Evolutionary conservation across 2,329 filamentous ascomycete species (phyloP).

Genomic region (Colletotrichum australisinense): DNA sequence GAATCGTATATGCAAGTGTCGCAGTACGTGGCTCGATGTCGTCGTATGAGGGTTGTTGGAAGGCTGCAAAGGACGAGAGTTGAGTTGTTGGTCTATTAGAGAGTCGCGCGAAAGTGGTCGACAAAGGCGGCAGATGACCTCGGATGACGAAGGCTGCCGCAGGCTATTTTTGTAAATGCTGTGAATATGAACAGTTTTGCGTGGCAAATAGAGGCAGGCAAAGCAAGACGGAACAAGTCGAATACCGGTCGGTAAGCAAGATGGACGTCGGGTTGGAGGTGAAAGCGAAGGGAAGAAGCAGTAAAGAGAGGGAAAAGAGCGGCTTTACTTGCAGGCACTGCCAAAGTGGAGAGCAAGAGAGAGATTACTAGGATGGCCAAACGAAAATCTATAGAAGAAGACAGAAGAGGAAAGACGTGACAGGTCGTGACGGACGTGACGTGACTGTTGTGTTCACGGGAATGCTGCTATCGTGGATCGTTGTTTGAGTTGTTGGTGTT

Average conservation of each 20-base stretch:
- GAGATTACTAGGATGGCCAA: constrained; percentile 22
- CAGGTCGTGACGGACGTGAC: constrained; percentile 32
- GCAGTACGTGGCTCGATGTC: constrained; percentile 1
- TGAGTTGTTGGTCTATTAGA: constrained; percentile 27
- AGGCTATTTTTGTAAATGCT: constrained; percentile 9
- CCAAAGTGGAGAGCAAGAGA: constrained; percentile 28
- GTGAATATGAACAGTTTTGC: constrained; percentile 15
- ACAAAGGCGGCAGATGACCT: constrained; percentile 26
- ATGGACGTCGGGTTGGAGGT: constrained; percentile 24
- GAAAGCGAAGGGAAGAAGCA: constrained; percentile 31
- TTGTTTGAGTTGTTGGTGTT: constrained; percentile 31
- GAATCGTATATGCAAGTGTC: neutral
- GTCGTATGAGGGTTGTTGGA: constrained; percentile 6
- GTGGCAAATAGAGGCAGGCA: neutral
- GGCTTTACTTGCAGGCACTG: constrained; percentile 33
- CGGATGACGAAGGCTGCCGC: constrained; percentile 21
- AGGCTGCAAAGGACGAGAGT: neutral
- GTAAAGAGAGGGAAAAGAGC: constrained; percentile 27
- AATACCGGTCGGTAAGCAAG: constrained; percentile 1
- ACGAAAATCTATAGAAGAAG: constrained; percentile 31
- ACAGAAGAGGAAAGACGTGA: constrained; percentile 32
- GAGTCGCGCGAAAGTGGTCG: neutral
- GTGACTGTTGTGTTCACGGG: constrained; percentile 34
- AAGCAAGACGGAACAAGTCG: neutral
- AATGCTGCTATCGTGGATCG: constrained; percentile 27